Evolutionary conservation across 2,329 filamentous ascomycete genomes (phyloP), one percentile per base, ranked within the genome.

Genomic region (Diplodia seriata): DNA sequence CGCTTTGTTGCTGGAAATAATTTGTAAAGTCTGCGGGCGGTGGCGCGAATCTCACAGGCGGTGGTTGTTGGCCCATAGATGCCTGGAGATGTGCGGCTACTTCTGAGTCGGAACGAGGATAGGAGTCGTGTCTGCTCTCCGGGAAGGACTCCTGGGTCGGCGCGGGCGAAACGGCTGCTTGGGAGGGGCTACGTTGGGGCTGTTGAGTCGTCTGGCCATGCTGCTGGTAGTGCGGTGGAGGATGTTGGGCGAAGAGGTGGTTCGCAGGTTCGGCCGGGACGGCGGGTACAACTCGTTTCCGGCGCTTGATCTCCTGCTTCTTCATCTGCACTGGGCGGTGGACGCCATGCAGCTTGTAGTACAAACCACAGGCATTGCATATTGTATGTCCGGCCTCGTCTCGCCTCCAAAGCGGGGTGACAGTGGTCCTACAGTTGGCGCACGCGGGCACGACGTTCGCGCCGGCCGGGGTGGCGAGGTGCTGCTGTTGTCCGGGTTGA

Each of bases 321-420:
- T 98, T 99, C 95, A 99, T 98, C n/a, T 93, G 93, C 5, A 95
- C 92, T 0, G 95, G 95, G 51, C 95, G 87, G 79, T 97, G 94
- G 36, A 93, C 89, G 66, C 94, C 94, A 77, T 99, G 95, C 2
- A 99, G 88, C 79, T 98, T 98, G 82, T 96, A 93, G 79, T 99
- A 99, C 3, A 99, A 83, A 26, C 66, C 66, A 50, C 95, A 99
- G 63, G 95, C 95, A 80, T 99, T 99, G 83, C 95, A 99, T 71
- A 99, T 99, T 5, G 94, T 97, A 80, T 97, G 94, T 1, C 95
- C 95, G 73, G 90, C 90, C 79, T 97, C 94, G 76, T 98, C 95
- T 74, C 95, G 87, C 75, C 95, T 87, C 95, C 95, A 99, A 15
- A 99, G 84, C 15, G 95, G 95, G 51, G 95, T 99, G 67, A 98